Percentiles rank a stretch among this genome's conserved stretches.
These are phyloP conservation scores for Neopestalotiopsis sp. DNA, from an alignment of 2,329 filamentous ascomycete species.

Conservation along the genomic window DNA sequence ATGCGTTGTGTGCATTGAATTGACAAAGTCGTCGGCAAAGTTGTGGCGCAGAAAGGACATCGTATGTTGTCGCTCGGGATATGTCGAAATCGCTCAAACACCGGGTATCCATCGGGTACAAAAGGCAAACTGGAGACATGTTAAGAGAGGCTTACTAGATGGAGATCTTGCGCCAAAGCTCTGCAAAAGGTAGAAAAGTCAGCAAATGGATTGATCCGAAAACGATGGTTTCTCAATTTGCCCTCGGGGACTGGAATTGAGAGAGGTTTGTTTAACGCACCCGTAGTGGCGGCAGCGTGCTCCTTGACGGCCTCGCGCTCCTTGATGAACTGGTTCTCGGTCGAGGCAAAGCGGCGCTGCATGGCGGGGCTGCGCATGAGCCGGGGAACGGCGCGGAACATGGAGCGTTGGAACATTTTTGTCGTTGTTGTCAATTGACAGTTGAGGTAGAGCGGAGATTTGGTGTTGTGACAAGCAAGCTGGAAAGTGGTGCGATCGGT, in stretches of 20 bases:
- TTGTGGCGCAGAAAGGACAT: slow-evolving; percentile 8
- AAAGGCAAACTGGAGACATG: background rate
- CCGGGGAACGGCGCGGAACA: slow-evolving; percentile 68
- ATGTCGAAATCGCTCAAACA: slow-evolving; percentile 19
- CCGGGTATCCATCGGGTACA: background rate
- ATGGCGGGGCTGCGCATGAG: slow-evolving; percentile 60
- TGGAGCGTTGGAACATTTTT: slow-evolving; percentile 70
- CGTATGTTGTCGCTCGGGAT: background rate
- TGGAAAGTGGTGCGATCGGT: slow-evolving; percentile 12
- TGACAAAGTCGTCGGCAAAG: background rate
- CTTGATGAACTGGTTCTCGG: slow-evolving; percentile 91
- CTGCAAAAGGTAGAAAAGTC: slow-evolving; percentile 52
- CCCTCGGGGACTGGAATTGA: too few species aligned
- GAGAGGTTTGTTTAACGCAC: slow-evolving; percentile 57
- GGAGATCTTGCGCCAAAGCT: slow-evolving; percentile 94
- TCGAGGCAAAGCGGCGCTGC: slow-evolving; percentile 76
- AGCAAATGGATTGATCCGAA: slow-evolving; percentile 27
- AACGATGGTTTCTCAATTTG: too few species aligned
- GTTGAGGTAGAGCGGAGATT: slow-evolving; percentile 16
- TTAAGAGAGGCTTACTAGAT: slow-evolving; percentile 76
- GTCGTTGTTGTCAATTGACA: slow-evolving; percentile 15
- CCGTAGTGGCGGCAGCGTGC: slow-evolving; percentile 83
- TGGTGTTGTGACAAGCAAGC: slow-evolving; percentile 2
- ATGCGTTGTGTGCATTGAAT: background rate
- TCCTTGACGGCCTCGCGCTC: slow-evolving; percentile 90